Evolutionary conservation across 2,329 filamentous ascomycete genomes (phyloP).

Genomic region (Byssoonygena ceratinophila): DNA sequence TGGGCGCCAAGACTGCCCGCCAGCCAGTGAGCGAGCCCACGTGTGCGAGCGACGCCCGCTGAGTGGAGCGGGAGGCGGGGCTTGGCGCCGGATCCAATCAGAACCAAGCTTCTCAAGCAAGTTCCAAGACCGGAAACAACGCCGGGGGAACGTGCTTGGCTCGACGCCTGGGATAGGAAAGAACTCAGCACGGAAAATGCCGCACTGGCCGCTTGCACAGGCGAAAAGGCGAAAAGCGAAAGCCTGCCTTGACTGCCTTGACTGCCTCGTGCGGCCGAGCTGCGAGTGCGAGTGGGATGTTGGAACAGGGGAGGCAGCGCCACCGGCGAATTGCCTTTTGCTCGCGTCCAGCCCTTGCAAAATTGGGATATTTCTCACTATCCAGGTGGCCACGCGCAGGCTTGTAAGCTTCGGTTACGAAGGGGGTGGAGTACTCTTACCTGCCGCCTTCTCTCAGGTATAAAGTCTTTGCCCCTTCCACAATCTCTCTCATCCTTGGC

Average conservation of each 20-base stretch:
- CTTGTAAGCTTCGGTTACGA: background rate
- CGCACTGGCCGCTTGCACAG: background rate
- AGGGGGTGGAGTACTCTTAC: background rate
- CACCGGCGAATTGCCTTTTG: background rate
- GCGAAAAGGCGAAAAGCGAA: background rate
- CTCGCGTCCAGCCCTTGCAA: background rate
- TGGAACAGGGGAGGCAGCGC: too few relatives aligned
- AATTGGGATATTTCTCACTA: background rate
- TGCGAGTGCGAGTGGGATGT: background rate
- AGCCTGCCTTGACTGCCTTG: slow-evolving; percentile 2
- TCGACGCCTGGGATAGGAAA: background rate
- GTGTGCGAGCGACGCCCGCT: background rate
- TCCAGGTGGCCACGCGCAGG: background rate
- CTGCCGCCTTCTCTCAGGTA: background rate
- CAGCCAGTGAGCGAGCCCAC: slow-evolving; percentile 1
- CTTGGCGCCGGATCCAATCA: slow-evolving; percentile 3
- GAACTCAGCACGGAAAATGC: background rate
- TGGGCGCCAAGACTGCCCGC: slow-evolving; percentile 1
- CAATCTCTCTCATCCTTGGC: background rate
- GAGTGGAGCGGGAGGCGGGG: background rate
- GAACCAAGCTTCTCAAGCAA: slow-evolving; percentile 8
- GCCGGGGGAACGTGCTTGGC: slow-evolving; percentile 9
- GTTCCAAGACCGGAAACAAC: slow-evolving; percentile 8
- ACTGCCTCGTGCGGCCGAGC: too few relatives aligned
- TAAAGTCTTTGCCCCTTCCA: background rate